Base-by-base conservation (phyloP, 257 asterid genomes). In the Echites panduratus region DNA sequence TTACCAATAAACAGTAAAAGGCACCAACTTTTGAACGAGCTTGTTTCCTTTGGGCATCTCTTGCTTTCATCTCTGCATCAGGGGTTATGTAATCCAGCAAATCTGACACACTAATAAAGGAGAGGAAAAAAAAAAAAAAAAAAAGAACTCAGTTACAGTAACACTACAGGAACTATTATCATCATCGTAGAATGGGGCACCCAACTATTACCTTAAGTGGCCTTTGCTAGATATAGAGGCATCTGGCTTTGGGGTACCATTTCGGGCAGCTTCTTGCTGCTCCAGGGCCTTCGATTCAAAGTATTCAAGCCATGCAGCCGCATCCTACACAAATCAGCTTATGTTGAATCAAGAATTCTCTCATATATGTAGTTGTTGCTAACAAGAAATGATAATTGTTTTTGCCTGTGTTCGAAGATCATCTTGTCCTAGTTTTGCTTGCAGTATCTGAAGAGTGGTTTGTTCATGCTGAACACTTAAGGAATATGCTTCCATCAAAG, bases 181-280 rank as follows among this genome's bases (percentile, higher is more conserved):
- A 40, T 66, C 52, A 26, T 27, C 65, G 17, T 22, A 17, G 62
- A 8, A 45, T 5, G 54, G 3, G 24, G 5, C 6, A 7, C 20
- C 66, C 13, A 20, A 16, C 12, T 9, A 65, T 68, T 66, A 90
- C 97, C 97, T 90, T 67, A 90, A 76, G 81, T 90, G 97, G 68
- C 97, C 97, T 82, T 90, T 88, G 87, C 97, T 90, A 64, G 97
- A 85, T 70, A 90, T 90, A 73, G 97, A 90, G 54, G 97, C 97
- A 75, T 90, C 97, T 13, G 91, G 96, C 74, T 88, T 90, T 22
- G 95, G 96, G 32, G 95, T 85, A 72, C 97, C 95, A 72, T 88
- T 88, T 38, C 93, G 89, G 14, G 91, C 91, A 58, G 97, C 93
- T 87, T 88, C 97, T 82, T 90, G 97, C 83, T 90, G 97, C 83